Percentiles rank a stretch among this genome's conserved stretches.
Evolutionary conservation across 257 asterid genomes (phyloP).

Genomic region (Datura wrightii): DNA sequence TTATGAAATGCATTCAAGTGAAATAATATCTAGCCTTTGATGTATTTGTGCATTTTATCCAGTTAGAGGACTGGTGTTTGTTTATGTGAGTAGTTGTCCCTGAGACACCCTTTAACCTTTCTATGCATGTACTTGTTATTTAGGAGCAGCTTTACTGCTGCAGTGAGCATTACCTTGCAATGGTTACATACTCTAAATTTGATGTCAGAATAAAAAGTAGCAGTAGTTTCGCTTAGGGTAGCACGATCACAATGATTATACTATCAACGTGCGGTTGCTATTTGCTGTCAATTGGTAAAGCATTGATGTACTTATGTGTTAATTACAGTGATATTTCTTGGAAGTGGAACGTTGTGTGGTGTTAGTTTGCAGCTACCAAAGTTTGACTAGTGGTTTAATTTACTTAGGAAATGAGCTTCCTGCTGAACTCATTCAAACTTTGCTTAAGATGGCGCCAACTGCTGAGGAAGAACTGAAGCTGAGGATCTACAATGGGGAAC

Average conservation of each 20-base stretch:
- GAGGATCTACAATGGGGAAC: conserved; percentile 74
- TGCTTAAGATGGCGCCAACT: conserved; percentile 88
- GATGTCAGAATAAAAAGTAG: background rate
- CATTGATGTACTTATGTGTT: background rate
- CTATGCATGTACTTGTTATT: background rate
- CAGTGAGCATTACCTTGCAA: background rate
- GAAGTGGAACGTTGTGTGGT: background rate
- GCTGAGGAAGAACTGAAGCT: conserved; percentile 87
- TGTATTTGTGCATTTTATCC: conserved; percentile 19
- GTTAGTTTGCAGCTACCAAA: conserved; percentile 18
- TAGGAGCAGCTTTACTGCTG: conserved; percentile 19
- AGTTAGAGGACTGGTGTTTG: conserved; percentile 5
- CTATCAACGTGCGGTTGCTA: background rate
- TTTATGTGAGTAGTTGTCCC: background rate
- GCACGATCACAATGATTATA: conserved; percentile 6
- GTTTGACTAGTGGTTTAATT: conserved; percentile 25
- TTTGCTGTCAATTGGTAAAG: conserved; percentile 12
- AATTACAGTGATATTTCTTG: conserved; percentile 34
- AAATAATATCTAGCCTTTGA: background rate
- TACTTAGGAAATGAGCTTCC: conserved; percentile 91
- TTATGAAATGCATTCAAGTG: conserved; percentile 21
- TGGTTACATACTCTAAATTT: background rate
- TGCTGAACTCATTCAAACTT: conserved; percentile 72
- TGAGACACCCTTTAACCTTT: conserved; percentile 10
- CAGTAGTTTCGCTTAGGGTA: background rate